phyloP scores from a whole-genome alignment of 2,329 filamentous ascomycete genomes.

The Phyllosticta capitalensis region DNA sequence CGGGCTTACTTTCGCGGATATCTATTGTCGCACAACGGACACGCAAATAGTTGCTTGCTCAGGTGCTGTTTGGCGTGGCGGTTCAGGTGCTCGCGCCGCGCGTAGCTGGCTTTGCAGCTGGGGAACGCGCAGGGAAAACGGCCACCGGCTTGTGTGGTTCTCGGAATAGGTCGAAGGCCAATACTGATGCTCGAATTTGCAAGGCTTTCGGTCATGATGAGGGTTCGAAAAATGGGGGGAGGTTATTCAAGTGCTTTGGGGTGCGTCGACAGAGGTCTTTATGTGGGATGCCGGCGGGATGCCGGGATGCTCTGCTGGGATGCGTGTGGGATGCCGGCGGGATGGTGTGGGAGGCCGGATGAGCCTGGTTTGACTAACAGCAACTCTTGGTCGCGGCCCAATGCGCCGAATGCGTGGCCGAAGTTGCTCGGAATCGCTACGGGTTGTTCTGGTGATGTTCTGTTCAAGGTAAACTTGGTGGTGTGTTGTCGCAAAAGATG shows the following conservation, averaged over 20 bases:
- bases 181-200: background rate
- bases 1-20: conserved; percentile 1
- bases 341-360: background rate
- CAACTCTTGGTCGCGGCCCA: background rate
- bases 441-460: no score
- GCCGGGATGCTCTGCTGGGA: no score
- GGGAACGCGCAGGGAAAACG: background rate
- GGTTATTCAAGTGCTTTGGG: no score
- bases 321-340: background rate
- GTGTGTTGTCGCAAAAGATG: no score
- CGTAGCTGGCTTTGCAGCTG: conserved; percentile 2
- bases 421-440: no score
- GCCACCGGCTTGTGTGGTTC: background rate
- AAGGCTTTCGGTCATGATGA: no score
- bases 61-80: conserved; percentile 4
- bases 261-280: no score
- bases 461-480: no score
- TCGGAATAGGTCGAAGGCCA: background rate
- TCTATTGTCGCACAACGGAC: background rate
- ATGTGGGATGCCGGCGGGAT: no score
- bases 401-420: background rate
- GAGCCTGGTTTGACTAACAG: background rate
- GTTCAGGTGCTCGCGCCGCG: conserved; percentile 4
- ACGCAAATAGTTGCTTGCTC: background rate
- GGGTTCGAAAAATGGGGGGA: no score